Evolutionary conservation across 2,329 filamentous ascomycete species (phyloP).

Genomic region (Penicillium corylophilum): DNA sequence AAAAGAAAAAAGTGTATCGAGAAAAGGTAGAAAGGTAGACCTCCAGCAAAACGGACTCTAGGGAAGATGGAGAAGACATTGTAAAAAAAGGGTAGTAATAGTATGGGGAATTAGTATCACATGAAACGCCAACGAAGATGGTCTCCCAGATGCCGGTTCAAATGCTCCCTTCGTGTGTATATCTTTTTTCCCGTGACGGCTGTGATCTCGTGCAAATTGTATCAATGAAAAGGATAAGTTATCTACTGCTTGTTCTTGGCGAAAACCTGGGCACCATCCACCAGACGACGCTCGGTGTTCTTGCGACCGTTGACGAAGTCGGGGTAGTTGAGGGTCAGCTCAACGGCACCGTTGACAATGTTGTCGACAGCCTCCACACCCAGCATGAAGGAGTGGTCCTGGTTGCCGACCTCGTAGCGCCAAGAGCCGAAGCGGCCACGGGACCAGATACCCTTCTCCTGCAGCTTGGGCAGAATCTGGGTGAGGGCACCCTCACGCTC

Average conservation of each 20-base stretch:
- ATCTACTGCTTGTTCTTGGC: constrained; percentile 45
- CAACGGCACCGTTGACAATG: constrained; percentile 83
- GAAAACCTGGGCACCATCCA: constrained; percentile 62
- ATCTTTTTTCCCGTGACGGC: constrained; percentile 19
- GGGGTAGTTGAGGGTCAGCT: constrained; percentile 93
- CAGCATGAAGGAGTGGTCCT: constrained; percentile 97
- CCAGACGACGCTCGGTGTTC: constrained; percentile 62
- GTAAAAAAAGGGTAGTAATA: constrained; percentile 12
- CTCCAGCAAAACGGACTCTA: constrained; percentile 18
- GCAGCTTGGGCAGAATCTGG: constrained; percentile 87
- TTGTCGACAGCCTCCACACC: constrained; percentile 91
- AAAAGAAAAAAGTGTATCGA: constrained; percentile 21
- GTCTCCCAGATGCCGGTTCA: constrained; percentile 35
- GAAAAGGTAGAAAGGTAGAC: constrained; percentile 8
- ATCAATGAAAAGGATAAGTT: constrained; percentile 18
- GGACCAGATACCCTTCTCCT: constrained; percentile 88
- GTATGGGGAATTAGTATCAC: constrained; percentile 23
- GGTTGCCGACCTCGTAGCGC: constrained; percentile 96
- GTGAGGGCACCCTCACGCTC: constrained; percentile 95
- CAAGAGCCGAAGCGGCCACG: constrained; percentile 97
- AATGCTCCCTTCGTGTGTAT: constrained; percentile 27
- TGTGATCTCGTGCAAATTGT: constrained; percentile 24
- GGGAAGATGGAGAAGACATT: constrained; percentile 6
- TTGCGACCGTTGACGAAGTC: constrained; percentile 82
- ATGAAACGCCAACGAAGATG: constrained; percentile 33